Percentiles rank a stretch among this genome's conserved stretches.
phyloP scores from a whole-genome alignment of 495 filamentous ascomycete species.

The Aspergillus asperescens region DNA sequence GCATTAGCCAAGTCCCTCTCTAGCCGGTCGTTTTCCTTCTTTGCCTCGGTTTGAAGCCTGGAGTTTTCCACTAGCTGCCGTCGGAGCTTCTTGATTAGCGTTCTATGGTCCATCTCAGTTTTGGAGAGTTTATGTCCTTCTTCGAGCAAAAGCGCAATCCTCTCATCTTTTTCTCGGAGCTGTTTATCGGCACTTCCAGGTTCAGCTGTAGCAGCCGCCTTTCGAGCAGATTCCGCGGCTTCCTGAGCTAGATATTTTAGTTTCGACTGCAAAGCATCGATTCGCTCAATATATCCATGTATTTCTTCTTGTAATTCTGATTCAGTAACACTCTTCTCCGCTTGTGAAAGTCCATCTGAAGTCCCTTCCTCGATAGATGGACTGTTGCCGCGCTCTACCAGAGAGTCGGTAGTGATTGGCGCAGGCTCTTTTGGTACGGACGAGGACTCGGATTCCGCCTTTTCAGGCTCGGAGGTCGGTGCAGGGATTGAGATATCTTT shows the following conservation, averaged over 20 bases:
- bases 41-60: conserved; percentile 40
- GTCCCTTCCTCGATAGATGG: conserved; percentile 24
- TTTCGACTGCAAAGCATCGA: conserved; percentile 88
- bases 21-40: conserved; percentile 58
- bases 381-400: conserved; percentile 12
- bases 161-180: conserved; percentile 81
- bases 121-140: conserved; percentile 88
- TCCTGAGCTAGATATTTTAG: conserved; percentile 80
- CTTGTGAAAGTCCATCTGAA: conserved; percentile 45
- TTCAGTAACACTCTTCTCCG: conserved; percentile 56
- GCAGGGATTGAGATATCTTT: neutral
- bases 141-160: conserved; percentile 81
- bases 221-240: conserved; percentile 64
- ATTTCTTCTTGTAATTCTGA: conserved; percentile 71
- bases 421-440: conserved; percentile 13
- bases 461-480: neutral
- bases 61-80: conserved; percentile 57
- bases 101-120: conserved; percentile 76
- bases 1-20: conserved; percentile 56
- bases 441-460: neutral
- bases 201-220: conserved; percentile 54
- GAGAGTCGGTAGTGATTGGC: conserved; percentile 14
- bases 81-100: conserved; percentile 77
- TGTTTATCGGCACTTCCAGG: conserved; percentile 66
- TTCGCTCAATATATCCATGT: conserved; percentile 77